A percentile compares a stretch with the other conserved stretches of the same genome.
phyloP scores from a whole-genome alignment of 2,329 filamentous ascomycete species.

The Zasmidium cellare region DNA sequence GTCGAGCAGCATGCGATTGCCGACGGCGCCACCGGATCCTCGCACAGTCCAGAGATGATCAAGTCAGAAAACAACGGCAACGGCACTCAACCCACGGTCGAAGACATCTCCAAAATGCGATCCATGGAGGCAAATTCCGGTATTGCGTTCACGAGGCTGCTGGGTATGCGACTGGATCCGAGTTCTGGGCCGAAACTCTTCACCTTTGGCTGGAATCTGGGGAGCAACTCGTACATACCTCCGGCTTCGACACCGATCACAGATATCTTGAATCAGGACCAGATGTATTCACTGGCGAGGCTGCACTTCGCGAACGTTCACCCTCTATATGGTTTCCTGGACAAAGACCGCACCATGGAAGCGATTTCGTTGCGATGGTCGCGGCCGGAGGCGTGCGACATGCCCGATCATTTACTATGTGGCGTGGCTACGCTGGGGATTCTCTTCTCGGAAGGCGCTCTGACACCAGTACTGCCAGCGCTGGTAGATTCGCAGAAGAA shows the following conservation, averaged over 20 bases:
- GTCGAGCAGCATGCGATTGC: constrained; percentile 31
- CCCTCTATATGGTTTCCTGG: constrained; percentile 55
- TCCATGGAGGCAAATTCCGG: constrained; percentile 60
- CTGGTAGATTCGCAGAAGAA: constrained; percentile 42
- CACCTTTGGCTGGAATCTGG: constrained; percentile 59
- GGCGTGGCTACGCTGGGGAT: constrained; percentile 58
- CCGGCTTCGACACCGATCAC: constrained; percentile 37
- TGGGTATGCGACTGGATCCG: constrained; percentile 56
- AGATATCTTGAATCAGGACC: constrained; percentile 48
- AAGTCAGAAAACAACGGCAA: constrained; percentile 19
- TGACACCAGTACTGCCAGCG: constrained; percentile 17
- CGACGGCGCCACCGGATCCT: constrained; percentile 16
- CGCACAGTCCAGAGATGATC: constrained; percentile 10
- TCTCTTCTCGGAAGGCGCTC: constrained; percentile 43
- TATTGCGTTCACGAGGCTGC: constrained; percentile 55
- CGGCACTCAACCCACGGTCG: constrained; percentile 22
- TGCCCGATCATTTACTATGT: constrained; percentile 45
- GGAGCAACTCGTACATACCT: constrained; percentile 27
- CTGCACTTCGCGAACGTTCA: constrained; percentile 58
- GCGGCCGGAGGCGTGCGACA: constrained; percentile 19
- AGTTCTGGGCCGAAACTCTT: constrained; percentile 55
- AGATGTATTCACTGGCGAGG: constrained; percentile 48
- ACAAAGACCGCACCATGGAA: constrained; percentile 30
- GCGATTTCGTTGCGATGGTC: constrained; percentile 28
- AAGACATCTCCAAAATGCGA: constrained; percentile 35